Evolutionary conservation across 2,329 filamentous ascomycete genomes (phyloP), one percentile per base, ranked within the genome.

Genomic region (Penicillium sp.): DNA sequence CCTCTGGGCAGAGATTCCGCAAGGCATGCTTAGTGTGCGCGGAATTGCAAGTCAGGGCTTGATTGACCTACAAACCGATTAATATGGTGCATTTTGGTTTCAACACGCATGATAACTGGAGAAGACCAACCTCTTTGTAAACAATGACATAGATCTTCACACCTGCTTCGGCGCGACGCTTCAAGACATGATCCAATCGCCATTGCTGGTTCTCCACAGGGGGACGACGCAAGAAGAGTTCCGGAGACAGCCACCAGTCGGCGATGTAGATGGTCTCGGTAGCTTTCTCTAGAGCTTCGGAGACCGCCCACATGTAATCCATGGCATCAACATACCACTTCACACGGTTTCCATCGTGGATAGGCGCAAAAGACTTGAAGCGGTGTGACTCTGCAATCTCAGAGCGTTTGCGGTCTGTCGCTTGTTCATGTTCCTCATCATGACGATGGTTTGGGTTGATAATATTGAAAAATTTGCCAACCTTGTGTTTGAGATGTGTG

Each of bases 281-380:
- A 35, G 94, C 94, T 56, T 86, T 81, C 60, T 97, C 92, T n/a
- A 97, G 80, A 0, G 92, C 93, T 32, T 87, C 85, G 0, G 91
- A 95, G 10, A 99, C 91, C 16, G 94, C 88, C 87, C 91, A 96
- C 72, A 94, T 95, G 74, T 99, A 99, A 75, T 97, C 89, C 57
- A 91, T 82, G 3, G 91, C 94, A 70, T 97, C 94, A 10, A 97
- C 90, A 74, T 97, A 97, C 92, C 93, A 99, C 77, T 97, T 97
- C 70, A 94, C 81, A 54, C 89, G 80, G 72, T 97, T 97, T 27
- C 87, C 88, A 10, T 93, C 86, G 40, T 87, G 85, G 70, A 93
- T 87, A 0, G 93, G 93, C 35, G 95, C 95, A 74, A 89, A 99
- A 4, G 90, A 96, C n/a, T 88, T 72, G 77, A 91, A 97, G 39